These are phyloP conservation scores for Phyllachora maydis DNA, from an alignment of 2,329 filamentous ascomycete species.

Conservation along the genomic window DNA sequence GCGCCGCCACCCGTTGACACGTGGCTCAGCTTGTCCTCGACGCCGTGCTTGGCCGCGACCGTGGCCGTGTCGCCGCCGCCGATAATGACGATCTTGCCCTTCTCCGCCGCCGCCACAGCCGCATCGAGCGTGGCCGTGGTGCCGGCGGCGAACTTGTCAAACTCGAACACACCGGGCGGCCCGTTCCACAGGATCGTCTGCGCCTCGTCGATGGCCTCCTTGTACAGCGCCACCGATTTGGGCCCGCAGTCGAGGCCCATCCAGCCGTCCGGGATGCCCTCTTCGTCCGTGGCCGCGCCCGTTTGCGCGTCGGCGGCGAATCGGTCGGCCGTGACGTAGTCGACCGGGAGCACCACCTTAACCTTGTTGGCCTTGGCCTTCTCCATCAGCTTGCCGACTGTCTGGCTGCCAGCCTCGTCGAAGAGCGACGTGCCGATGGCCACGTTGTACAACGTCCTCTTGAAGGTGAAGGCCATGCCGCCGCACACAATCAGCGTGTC, in stretches of 20 bases:
- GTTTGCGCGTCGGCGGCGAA: slow-evolving; percentile 71
- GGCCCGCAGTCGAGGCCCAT: slow-evolving; percentile 92
- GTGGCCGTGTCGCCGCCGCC: slow-evolving; percentile 96
- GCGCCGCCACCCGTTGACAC: slow-evolving; percentile 95
- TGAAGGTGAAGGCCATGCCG: slow-evolving; percentile 99
- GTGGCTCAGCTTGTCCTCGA: slow-evolving; percentile 93
- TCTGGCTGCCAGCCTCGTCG: slow-evolving; percentile 86
- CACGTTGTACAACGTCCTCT: slow-evolving; percentile 89
- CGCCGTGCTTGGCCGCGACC: slow-evolving; percentile 90
- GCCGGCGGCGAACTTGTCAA: slow-evolving; percentile 79
- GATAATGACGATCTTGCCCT: slow-evolving; percentile 92
- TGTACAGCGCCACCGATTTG: slow-evolving; percentile 75
- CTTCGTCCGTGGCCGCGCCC: slow-evolving; percentile 63
- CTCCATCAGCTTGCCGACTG: slow-evolving; percentile 65
- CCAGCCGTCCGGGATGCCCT: slow-evolving; percentile 91
- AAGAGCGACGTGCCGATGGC: slow-evolving; percentile 83
- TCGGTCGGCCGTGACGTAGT: slow-evolving; percentile 93
- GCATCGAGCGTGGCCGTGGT: slow-evolving; percentile 87
- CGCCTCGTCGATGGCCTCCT: slow-evolving; percentile 66
- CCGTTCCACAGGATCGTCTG: slow-evolving; percentile 99
- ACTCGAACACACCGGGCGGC: slow-evolving; percentile 91
- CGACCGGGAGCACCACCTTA: slow-evolving; percentile 81
- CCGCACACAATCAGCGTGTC: slow-evolving; percentile 93
- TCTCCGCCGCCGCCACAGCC: slow-evolving; percentile 59
- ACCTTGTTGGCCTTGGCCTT: slow-evolving; percentile 96